phyloP scores from a whole-genome alignment of 73 alveolate species.

The Tetrahymena malaccensis region DNA sequence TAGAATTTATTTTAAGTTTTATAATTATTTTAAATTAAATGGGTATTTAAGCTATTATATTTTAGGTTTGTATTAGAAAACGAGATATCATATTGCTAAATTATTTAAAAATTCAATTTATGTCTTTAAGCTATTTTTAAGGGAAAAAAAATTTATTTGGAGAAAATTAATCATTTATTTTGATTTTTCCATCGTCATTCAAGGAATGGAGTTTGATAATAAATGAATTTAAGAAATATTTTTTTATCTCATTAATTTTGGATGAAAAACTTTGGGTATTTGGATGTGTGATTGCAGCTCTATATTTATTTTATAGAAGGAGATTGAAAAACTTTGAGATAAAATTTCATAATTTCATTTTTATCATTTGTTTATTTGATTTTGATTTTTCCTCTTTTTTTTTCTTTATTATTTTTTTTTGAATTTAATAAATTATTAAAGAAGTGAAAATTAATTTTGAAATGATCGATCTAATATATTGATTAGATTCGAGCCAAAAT shows the following conservation, averaged over 20 bases:
- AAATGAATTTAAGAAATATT: background rate
- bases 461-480: background rate
- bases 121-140: too few species aligned
- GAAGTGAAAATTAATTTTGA: background rate
- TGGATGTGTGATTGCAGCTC: background rate
- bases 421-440: background rate
- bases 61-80: background rate
- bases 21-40: background rate
- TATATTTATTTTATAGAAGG: background rate
- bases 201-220: background rate
- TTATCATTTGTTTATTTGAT: background rate
- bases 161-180: background rate
- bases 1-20: background rate
- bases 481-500: background rate
- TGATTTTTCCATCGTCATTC: background rate
- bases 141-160: background rate
- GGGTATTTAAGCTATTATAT: background rate
- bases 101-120: too few species aligned
- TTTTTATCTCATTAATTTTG: background rate
- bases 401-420: background rate
- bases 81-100: background rate
- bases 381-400: background rate
- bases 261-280: background rate
- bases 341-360: background rate
- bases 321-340: background rate